A percentile compares a stretch with the other conserved stretches of the same genome.
Conservation (phyloP, 1,284 basidiomycete species). For the Austropuccinia psidii region DNA sequence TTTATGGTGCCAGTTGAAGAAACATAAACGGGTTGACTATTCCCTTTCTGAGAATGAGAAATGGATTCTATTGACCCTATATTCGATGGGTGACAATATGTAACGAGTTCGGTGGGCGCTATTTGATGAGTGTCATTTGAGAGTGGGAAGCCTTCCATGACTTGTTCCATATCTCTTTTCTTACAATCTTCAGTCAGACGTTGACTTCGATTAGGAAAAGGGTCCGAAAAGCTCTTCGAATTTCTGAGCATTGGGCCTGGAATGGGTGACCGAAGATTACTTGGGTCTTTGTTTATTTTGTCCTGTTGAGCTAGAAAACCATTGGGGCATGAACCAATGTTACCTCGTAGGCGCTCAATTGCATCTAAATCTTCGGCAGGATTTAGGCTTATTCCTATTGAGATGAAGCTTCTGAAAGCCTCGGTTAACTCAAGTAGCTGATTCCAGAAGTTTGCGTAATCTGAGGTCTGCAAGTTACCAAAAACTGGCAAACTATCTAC, state of each 20-base stretch:
- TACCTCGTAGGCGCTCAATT: conserved; percentile 2
- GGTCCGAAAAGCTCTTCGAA: not conserved
- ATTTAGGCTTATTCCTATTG: conserved; percentile 15
- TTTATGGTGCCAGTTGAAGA: too few species aligned
- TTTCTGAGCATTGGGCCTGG: not conserved
- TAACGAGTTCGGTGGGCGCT: too few species aligned
- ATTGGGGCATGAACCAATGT: not conserved
- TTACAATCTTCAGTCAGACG: not conserved
- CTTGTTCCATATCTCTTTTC: not conserved
- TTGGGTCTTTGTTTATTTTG: not conserved
- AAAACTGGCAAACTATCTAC: not conserved
- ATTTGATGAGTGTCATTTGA: too few species aligned
- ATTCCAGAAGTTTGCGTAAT: not conserved
- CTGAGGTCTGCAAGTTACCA: not conserved
- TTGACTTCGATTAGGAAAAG: not conserved
- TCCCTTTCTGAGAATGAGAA: too few species aligned
- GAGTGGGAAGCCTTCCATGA: too few species aligned
- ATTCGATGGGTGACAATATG: too few species aligned
- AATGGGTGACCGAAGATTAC: not conserved
- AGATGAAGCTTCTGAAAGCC: conserved; percentile 12
- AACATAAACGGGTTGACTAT: too few species aligned
- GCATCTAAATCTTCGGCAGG: not conserved
- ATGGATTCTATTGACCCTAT: too few species aligned
- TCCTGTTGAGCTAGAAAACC: not conserved
- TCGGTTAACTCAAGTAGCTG: conserved; percentile 3